Evolutionary conservation across 2,329 filamentous ascomycete genomes (phyloP), one percentile per base, ranked within the genome.

Genomic region (Purpureocillium takamizusanense): DNA sequence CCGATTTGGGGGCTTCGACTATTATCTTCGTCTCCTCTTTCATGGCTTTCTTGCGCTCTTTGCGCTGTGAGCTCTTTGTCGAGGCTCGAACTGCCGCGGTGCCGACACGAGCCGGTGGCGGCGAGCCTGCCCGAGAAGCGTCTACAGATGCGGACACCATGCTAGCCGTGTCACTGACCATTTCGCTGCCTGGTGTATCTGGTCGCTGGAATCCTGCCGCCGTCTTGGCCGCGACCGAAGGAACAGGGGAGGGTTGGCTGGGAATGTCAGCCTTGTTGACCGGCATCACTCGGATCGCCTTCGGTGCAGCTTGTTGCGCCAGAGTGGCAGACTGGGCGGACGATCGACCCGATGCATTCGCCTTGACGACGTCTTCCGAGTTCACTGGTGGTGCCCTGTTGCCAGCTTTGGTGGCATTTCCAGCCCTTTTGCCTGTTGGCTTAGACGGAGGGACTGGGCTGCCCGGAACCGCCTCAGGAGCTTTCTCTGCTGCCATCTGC

Each of bases 1-100:
- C 78, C 12, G 62, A 51, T 35, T 69, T 67, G 45, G 73, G 51
- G 1, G 62, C 49, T 44, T 76, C 74, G 3, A 60, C 63, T 42
- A 79, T 70, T 27, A 69, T 56, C 14, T 68, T 70, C 3, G 70
- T 72, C 40, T 83, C 79, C 50, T 80, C 77, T 51, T 79, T 83
- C 42, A 76, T 65, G 14, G 72, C 74, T 45, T 83, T 80, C 55
- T 80, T 81, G 45, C 81, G 76, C 51, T 85, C 77, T 59, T 89
- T 90, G 54, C 83, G 83, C 54, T 83, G 76, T 55, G 86, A 81
- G 51, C 80, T 87, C 65, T 88, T 89, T 8, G 84, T 87, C 33
- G 81, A 84, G 16, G 67, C 65, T 42, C 83, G 72, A 3, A 85
- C 68, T 12, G 81, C 78, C 4, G 83, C 82, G 34, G 78, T 77